A percentile compares a stretch with the other conserved stretches of the same genome.
These are phyloP conservation scores for Cicer yamashitae DNA, from an alignment of 306 rosid species.

Conservation along the genomic window DNA sequence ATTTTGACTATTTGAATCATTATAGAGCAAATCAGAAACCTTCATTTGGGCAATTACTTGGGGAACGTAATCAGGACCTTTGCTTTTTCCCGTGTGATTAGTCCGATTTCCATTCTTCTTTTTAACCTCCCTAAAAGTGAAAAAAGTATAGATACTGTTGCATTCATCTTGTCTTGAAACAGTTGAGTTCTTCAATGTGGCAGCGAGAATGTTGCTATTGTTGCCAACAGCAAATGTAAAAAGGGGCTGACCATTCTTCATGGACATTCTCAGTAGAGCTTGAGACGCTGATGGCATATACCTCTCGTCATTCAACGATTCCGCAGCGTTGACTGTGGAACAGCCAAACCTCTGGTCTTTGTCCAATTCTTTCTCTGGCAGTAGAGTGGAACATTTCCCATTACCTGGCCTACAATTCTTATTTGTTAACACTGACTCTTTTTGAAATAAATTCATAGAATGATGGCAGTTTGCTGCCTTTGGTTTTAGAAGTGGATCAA, in stretches of 20 bases:
- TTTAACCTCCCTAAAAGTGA: conserved; percentile 74
- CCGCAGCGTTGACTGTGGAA: conserved; percentile 50
- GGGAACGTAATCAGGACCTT: conserved; percentile 67
- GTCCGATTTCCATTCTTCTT: conserved; percentile 85
- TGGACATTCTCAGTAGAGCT: conserved; percentile 76
- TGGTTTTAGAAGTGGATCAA: conserved; percentile 81
- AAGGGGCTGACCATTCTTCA: conserved; percentile 85
- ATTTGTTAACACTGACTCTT: conserved; percentile 49
- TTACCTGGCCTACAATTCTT: conserved; percentile 54
- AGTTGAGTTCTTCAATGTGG: conserved; percentile 73
- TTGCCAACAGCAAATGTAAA: conserved; percentile 89
- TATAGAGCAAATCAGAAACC: conserved; percentile 64
- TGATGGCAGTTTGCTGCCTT: conserved; percentile 61
- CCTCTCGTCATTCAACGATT: conserved; percentile 57
- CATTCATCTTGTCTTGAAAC: conserved; percentile 55
- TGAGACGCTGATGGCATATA: conserved; percentile 60
- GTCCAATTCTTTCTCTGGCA: conserved; percentile 55
- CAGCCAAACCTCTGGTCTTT: conserved; percentile 62
- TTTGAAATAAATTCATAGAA: conserved; percentile 53
- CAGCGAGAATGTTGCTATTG: conserved; percentile 76
- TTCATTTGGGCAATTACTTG: conserved; percentile 87
- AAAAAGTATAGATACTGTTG: conserved; percentile 68
- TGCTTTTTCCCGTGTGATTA: conserved; percentile 70
- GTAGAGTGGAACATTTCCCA: conserved; percentile 47
- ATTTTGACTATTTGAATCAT: conserved; percentile 49